Conservation (phyloP, 352 stramenopile genomes). For the Thraustochytrium sp. region DNA sequence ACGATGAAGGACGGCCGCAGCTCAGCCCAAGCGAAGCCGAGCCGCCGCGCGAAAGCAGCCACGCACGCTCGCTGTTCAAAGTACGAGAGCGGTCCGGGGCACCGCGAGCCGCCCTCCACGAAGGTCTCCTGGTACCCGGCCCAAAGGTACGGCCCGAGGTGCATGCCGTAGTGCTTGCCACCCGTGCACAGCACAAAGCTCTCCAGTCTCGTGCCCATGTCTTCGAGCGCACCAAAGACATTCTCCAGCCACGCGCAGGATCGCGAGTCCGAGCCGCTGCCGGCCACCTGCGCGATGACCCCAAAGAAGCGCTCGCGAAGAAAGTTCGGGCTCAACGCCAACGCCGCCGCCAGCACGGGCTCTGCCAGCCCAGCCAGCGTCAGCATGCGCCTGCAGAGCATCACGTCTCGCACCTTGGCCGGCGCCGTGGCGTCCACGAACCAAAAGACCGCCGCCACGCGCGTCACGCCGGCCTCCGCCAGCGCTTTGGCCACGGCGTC, state of each 20-base stretch:
- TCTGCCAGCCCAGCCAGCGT: not conserved
- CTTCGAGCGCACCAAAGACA: not conserved
- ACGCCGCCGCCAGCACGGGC: not conserved
- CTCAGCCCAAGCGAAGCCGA: not conserved
- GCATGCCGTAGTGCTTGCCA: slow-evolving; percentile 33
- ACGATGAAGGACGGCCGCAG: slow-evolving; percentile 20
- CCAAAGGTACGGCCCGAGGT: not conserved
- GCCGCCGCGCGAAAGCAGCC: not conserved
- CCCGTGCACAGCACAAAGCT: not conserved
- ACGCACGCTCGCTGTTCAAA: not conserved
- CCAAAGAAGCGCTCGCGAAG: not conserved
- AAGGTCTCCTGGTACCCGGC: not conserved
- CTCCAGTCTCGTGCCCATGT: not conserved
- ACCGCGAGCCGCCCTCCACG: not conserved
- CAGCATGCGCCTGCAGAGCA: not conserved
- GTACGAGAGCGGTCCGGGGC: not conserved
- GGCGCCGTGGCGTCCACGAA: not conserved
- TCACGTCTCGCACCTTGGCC: not conserved
- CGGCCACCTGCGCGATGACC: not conserved
- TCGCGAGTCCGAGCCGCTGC: not conserved
- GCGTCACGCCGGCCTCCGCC: not conserved
- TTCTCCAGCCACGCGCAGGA: not conserved
- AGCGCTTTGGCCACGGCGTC: not conserved
- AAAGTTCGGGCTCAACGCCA: not conserved
- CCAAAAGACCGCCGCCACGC: slow-evolving; percentile 11